phyloP scores from a whole-genome alignment of 176 grass and related monocot species.

The Elymus sibiricus region DNA sequence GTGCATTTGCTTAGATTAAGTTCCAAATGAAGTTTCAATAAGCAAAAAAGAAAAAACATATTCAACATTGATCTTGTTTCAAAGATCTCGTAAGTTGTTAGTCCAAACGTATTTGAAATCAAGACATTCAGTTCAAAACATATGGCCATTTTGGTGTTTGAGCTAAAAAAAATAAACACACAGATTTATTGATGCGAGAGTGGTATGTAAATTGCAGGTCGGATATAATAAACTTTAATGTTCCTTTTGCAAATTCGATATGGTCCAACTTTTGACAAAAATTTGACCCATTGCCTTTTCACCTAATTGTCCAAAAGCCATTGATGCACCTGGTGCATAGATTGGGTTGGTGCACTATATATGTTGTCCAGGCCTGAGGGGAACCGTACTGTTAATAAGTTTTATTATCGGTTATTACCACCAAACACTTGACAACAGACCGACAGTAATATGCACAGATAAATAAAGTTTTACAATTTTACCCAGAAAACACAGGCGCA shows the following conservation, averaged over 20 bases:
- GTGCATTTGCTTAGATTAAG: not conserved
- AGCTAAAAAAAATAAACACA: not conserved
- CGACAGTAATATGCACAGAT: constrained; percentile 47
- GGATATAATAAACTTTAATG: too few species aligned
- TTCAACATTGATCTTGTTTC: not conserved
- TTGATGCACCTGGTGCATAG: too few species aligned
- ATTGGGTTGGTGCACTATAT: too few species aligned
- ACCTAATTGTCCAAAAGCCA: too few species aligned
- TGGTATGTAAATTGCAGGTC: too few species aligned
- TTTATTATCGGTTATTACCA: constrained; percentile 2
- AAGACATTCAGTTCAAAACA: not conserved
- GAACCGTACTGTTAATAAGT: not conserved
- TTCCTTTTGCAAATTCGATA: too few species aligned
- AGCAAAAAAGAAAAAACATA: not conserved
- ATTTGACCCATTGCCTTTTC: too few species aligned
- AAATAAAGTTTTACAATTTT: constrained; percentile 34
- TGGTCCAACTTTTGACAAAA: too few species aligned
- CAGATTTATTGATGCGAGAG: too few species aligned
- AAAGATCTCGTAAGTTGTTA: not conserved
- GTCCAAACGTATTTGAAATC: not conserved
- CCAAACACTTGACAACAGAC: not conserved
- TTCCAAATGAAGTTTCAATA: not conserved
- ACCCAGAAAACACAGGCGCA: constrained; percentile 24
- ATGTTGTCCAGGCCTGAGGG: too few species aligned
- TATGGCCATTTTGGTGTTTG: not conserved